Percentiles rank a stretch among this genome's conserved stretches.
Conservation (phyloP, 1,284 basidiomycete genomes). For the Mycena citricolor region DNA sequence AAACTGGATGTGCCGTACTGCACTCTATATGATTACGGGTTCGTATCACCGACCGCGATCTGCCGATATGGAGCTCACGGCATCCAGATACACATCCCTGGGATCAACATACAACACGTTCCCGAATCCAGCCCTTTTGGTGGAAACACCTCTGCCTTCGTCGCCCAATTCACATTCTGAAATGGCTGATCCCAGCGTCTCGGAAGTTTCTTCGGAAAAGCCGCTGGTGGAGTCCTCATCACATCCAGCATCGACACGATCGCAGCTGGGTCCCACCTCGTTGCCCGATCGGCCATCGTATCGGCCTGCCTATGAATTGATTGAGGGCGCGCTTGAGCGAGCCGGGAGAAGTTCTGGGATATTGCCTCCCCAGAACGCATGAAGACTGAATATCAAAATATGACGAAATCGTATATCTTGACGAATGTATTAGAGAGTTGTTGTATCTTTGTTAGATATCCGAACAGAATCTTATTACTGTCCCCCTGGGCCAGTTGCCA, state of each 20-base stretch:
- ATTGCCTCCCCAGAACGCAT: no score
- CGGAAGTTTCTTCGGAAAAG: no score
- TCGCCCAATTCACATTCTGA: slow-evolving; percentile 24
- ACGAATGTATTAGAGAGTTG: no score
- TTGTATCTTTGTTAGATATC: no score
- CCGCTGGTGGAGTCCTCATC: no score
- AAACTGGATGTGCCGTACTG: slow-evolving; percentile 84
- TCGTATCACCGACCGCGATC: slow-evolving; percentile 27
- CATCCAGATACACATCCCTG: slow-evolving; percentile 95
- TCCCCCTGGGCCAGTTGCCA: no score
- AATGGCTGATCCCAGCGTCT: slow-evolving; percentile 19
- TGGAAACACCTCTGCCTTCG: slow-evolving; percentile 25
- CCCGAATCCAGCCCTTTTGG: slow-evolving; percentile 81
- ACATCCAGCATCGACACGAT: slow-evolving; percentile 25
- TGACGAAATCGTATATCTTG: no score
- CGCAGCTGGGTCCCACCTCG: slow-evolving; percentile 5
- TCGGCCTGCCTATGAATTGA: slow-evolving; percentile 77
- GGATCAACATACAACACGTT: slow-evolving; percentile 95
- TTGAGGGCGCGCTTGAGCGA: slow-evolving; percentile 77
- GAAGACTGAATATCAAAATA: no score
- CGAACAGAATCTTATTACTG: no score
- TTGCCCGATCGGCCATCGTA: slow-evolving; percentile 42
- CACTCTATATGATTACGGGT: slow-evolving; percentile 89
- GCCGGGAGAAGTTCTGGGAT: no score
- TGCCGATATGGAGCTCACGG: neutral